A percentile compares a stretch with the other conserved stretches of the same genome.
phyloP scores from a whole-genome alignment of 2,329 filamentous ascomycete genomes.

The Neurospora crassa region DNA sequence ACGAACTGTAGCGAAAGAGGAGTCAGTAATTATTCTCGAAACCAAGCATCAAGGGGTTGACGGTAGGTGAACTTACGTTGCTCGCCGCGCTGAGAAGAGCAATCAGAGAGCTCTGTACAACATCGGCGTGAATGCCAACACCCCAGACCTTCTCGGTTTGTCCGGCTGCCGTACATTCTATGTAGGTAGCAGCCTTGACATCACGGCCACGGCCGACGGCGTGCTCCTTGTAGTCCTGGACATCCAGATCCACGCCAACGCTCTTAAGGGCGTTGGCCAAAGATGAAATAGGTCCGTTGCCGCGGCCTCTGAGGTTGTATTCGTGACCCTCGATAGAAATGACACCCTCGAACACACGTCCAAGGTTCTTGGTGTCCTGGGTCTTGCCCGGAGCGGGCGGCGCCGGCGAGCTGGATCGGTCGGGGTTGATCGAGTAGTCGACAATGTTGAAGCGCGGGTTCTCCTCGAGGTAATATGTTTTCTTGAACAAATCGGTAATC shows the following conservation, averaged over 20 bases:
- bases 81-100: slow-evolving; percentile 77
- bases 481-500: slow-evolving; percentile 80
- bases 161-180: slow-evolving; percentile 68
- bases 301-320: slow-evolving; percentile 67
- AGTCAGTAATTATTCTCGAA: slow-evolving; percentile 5
- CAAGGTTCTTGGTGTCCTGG: slow-evolving; percentile 66
- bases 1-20: slow-evolving; percentile 49
- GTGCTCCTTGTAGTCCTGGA: slow-evolving; percentile 94
- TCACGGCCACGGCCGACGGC: slow-evolving; percentile 72
- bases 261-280: slow-evolving; percentile 71
- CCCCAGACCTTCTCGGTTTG: slow-evolving; percentile 74
- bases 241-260: slow-evolving; percentile 79
- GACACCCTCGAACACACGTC: slow-evolving; percentile 76
- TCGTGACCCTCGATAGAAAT: slow-evolving; percentile 74
- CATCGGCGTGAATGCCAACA: slow-evolving; percentile 85
- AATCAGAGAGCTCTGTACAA: slow-evolving; percentile 80
- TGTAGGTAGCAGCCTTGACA: slow-evolving; percentile 91
- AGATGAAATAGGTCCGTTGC: slow-evolving; percentile 85
- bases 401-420: slow-evolving; percentile 67
- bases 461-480: slow-evolving; percentile 73
- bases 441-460: slow-evolving; percentile 80
- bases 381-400: slow-evolving; percentile 61
- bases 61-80: slow-evolving; percentile 52
- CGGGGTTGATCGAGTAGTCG: slow-evolving; percentile 84
- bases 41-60: slow-evolving; percentile 1